Evolutionary conservation across 73 alveolate species (phyloP), one percentile per base, ranked within the genome.

Genomic region (Symbiodinium pilosum): DNA sequence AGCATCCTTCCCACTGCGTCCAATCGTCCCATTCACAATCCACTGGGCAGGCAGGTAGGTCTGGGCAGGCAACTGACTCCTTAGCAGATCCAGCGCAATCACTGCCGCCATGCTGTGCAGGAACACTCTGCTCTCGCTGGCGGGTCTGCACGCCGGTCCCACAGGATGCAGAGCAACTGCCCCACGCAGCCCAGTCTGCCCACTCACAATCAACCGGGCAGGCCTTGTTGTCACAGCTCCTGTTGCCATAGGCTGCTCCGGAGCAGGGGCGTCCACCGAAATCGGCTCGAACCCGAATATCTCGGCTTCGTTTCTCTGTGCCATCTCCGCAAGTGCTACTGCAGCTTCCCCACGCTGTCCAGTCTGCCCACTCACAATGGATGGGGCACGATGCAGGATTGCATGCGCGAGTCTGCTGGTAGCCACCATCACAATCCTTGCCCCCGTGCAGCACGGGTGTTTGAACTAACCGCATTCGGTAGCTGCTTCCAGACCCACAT

Each of bases 21-120:
- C 94, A 87, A 26, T 87, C 94, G 59, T 54, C 94, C 94, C 94
- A 87, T 42, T 87, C 94, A 9, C 94, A 87, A 56, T 87, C 94
- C 71, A 87, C 85, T 18, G 94, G 94, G 85, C 94, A 87, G 11
- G 94, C 42, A 11, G 94, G 94, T 36, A 87, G 68, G 64, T 38
- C 54, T 18, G 85, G 64, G 43, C 94, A 87, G 24, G 94, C 59
- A 12, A 38, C 85, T 0, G 94, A 52, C 16, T 87, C 94, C 42
- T 52, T 87, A 42, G 16, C 94, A 24, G 38, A 26, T 34, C 94
- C 94, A 14, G 42, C 43, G 47, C 94, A 87, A 36, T 87, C 94
- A 2, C 75, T 71, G 24, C 94, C 94, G 4, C 94, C 94, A 56
- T 87, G 68, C 30, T 56, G 86, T 21, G 94, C 94, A 30, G 69